Evolutionary conservation across 768 basidiomycete species (phyloP).

Genomic region (Amanita molliuscula): DNA sequence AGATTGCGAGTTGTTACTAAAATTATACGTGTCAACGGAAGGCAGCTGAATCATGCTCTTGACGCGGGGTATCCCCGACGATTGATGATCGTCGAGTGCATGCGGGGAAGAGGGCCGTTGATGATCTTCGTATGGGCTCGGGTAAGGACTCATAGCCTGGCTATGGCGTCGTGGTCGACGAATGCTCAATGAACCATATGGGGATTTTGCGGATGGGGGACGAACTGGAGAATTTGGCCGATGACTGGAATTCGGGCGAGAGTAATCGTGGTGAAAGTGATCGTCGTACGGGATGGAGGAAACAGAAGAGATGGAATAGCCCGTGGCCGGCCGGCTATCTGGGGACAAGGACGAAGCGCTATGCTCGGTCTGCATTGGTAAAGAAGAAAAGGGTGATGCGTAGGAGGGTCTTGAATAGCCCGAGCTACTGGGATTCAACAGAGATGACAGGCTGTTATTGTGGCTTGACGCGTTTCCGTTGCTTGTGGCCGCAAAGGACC

Average conservation of each 20-base stretch:
- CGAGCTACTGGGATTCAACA: constrained; percentile 62
- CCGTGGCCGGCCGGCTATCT: constrained; percentile 77
- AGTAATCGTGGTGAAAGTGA: constrained; percentile 48
- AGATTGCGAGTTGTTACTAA: constrained; percentile 51
- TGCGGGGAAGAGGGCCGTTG: constrained; percentile 66
- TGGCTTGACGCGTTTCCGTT: constrained; percentile 51
- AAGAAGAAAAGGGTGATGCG: constrained; percentile 56
- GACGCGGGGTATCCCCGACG: constrained; percentile 51
- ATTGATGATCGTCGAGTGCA: constrained; percentile 44
- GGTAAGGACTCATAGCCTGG: constrained; percentile 83
- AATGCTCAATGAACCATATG: constrained; percentile 52
- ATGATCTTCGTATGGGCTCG: constrained; percentile 66
- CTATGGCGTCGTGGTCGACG: constrained; percentile 71
- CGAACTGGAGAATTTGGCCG: constrained; percentile 61
- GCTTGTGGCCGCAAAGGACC: constrained; percentile 35
- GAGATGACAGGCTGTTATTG: constrained; percentile 66
- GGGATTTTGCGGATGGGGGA: constrained; percentile 59
- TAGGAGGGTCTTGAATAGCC: constrained; percentile 57
- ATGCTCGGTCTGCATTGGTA: constrained; percentile 59
- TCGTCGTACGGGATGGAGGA: constrained; percentile 64
- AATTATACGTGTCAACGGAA: constrained; percentile 57
- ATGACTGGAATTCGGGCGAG: constrained; percentile 66
- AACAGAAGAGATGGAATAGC: constrained; percentile 79
- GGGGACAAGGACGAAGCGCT: constrained; percentile 70
- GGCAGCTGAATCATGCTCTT: constrained; percentile 80